A percentile compares a stretch with the other conserved stretches of the same genome.
These are phyloP conservation scores for Fusarium sp. DNA, from an alignment of 2,329 filamentous ascomycete genomes.

Conservation along the genomic window DNA sequence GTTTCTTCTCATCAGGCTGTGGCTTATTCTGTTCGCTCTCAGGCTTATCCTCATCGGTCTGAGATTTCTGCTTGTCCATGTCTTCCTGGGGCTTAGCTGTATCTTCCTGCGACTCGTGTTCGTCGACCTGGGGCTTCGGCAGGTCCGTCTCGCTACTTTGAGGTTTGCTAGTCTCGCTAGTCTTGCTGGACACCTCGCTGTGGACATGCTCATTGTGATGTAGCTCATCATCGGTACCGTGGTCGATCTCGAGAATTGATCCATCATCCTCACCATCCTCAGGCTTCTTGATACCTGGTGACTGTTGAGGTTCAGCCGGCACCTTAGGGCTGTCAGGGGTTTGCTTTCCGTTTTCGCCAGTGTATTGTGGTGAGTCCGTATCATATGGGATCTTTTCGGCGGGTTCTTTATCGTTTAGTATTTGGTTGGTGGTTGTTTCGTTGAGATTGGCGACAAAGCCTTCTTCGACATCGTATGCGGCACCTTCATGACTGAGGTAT, in stretches of 20 bases:
- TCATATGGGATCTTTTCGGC: slow-evolving; percentile 21
- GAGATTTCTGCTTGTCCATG: not conserved
- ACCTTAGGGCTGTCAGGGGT: slow-evolving; percentile 6
- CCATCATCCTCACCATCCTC: slow-evolving; percentile 7
- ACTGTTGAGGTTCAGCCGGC: slow-evolving; percentile 5
- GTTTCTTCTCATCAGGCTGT: slow-evolving; percentile 2
- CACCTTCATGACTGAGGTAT: slow-evolving; percentile 49
- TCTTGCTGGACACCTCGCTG: not conserved
- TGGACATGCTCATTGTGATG: not conserved
- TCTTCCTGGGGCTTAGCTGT: not conserved
- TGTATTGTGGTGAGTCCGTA: slow-evolving; percentile 22
- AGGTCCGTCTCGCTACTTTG: slow-evolving; percentile 1
- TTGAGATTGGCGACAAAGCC: slow-evolving; percentile 50
- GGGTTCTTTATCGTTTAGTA: slow-evolving; percentile 24
- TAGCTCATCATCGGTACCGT: not conserved
- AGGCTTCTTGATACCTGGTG: slow-evolving; percentile 3
- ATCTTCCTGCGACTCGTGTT: slow-evolving; percentile 2
- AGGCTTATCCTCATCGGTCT: slow-evolving; percentile 7
- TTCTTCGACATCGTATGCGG: slow-evolving; percentile 54
- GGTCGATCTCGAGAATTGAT: slow-evolving; percentile 15
- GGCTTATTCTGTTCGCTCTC: slow-evolving; percentile 11
- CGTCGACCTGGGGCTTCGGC: slow-evolving; percentile 2
- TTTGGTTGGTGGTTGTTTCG: slow-evolving; percentile 47
- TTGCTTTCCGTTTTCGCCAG: slow-evolving; percentile 24
- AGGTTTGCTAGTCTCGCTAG: slow-evolving; percentile 1